Percentiles rank a stretch among this genome's conserved stretches.
These are phyloP conservation scores for Fragaria ananassa DNA, from an alignment of 306 rosid genomes.

Conservation along the genomic window DNA sequence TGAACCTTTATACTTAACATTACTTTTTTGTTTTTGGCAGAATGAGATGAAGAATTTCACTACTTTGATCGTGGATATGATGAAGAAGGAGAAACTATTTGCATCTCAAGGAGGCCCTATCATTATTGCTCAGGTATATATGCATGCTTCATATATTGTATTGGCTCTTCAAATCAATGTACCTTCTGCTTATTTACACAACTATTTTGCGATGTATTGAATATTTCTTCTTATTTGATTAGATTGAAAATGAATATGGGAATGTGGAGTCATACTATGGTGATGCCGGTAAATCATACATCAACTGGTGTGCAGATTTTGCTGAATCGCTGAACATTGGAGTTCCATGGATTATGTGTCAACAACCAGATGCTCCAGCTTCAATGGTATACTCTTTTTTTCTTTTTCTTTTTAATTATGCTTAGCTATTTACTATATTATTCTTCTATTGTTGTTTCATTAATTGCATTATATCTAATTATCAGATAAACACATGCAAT, in stretches of 20 bases:
- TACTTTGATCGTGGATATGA: conserved; percentile 46
- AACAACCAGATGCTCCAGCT: conserved; percentile 44
- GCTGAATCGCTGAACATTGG: conserved; percentile 44
- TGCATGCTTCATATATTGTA: neutral
- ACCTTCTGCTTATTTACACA: neutral
- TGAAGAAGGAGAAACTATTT: conserved; percentile 44
- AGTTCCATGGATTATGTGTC: conserved; percentile 72
- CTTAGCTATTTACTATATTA: neutral
- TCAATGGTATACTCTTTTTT: conserved; percentile 34
- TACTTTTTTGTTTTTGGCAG: conserved; percentile 5
- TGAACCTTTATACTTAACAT: neutral
- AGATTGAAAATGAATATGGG: conserved; percentile 61
- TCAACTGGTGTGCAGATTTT: conserved; percentile 52
- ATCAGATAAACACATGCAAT: conserved; percentile 54
- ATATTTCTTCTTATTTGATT: neutral
- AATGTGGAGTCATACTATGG: conserved; percentile 47
- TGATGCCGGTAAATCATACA: conserved; percentile 47
- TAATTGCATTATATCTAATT: neutral
- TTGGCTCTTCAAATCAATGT: neutral
- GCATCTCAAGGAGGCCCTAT: conserved; percentile 62
- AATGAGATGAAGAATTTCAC: conserved; percentile 59
- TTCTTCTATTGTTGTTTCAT: neutral
- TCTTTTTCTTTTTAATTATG: neutral
- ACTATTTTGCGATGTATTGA: neutral
- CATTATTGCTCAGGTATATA: conserved; percentile 46